Evolutionary conservation across 148 eudicot genomes (phyloP), one percentile per base, ranked within the genome.

Genomic region (Fagopyrum esculentum): DNA sequence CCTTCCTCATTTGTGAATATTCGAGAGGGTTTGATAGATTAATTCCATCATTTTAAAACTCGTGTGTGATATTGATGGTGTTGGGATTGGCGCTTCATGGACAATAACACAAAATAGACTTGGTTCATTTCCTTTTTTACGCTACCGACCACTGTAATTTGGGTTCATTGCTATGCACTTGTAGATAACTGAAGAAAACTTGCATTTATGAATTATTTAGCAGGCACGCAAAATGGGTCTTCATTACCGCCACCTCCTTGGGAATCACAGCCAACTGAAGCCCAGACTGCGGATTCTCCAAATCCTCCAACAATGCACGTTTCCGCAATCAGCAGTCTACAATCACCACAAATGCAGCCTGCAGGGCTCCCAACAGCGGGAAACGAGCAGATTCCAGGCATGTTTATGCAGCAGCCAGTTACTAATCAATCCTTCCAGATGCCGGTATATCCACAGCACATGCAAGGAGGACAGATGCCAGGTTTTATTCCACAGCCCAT

Each of bases 181-280:
- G 40, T 35, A 35, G 40, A 35, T 35, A 35, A 35, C 40, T 35
- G 40, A 35, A 35, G 40, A 35, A 35, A 56, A 56, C 9, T 56
- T 56, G 22, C 61, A 4, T 63, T 29, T 63, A 9, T 63, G 49
- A 66, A 45, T 77, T 77, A 66, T 55, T 75, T 76, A 45, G 40
- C 82, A 95, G 97, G 89, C 81, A 81, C 86, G 79, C 81, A 86
- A 73, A 85, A 78, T 69, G 84, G 84, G 63, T 80, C 84, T 40
- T 73, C 92, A 7, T 74, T 95, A 66, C 97, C 98, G 3, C 96
- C 92, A 19, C 98, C 98, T 51, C 98, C 98, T 59, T 95, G 98
- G 98, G 98, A 95, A 83, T 85, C 91, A 71, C 93, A 87, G 73
- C 74, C 85, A 11, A 72, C 80, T 13, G 87, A 89, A 75, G 76